Conservation (phyloP, 2,329 filamentous ascomycete genomes). For the Fusarium drepaniforme region DNA sequence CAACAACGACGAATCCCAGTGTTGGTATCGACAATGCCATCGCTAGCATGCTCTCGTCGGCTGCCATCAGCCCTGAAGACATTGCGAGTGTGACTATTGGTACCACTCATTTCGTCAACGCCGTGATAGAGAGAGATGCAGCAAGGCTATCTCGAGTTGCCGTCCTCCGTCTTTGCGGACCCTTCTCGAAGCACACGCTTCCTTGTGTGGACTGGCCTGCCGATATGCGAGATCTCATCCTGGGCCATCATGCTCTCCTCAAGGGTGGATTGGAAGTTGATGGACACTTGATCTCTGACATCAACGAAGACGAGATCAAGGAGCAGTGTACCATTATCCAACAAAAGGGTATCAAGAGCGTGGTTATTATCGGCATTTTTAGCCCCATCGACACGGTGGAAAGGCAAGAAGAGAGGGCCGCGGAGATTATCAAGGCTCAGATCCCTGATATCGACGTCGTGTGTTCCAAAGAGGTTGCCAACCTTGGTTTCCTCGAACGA, state of each 20-base stretch:
- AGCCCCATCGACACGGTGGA: slow-evolving; percentile 64
- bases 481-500: slow-evolving; percentile 68
- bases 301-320: slow-evolving; percentile 57
- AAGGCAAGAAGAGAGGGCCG: slow-evolving; percentile 62
- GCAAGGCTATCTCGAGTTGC: slow-evolving; percentile 62
- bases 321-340: slow-evolving; percentile 54
- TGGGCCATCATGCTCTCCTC: slow-evolving; percentile 59
- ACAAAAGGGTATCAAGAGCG: slow-evolving; percentile 57
- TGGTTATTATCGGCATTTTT: slow-evolving; percentile 65
- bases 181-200: slow-evolving; percentile 63
- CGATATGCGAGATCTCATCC: slow-evolving; percentile 60
- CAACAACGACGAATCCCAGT: slow-evolving; percentile 62
- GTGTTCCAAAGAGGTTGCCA: slow-evolving; percentile 64
- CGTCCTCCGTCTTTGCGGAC: slow-evolving; percentile 66
- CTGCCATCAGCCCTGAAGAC: slow-evolving; percentile 48
- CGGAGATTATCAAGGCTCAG: slow-evolving; percentile 55
- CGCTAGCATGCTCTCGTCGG: slow-evolving; percentile 54
- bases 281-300: slow-evolving; percentile 58
- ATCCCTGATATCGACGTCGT: slow-evolving; percentile 60
- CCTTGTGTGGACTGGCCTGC: slow-evolving; percentile 67
- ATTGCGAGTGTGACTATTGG: slow-evolving; percentile 65
- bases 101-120: slow-evolving; percentile 71
- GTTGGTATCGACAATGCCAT: slow-evolving; percentile 60
- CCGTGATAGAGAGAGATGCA: slow-evolving; percentile 66
- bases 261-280: slow-evolving; percentile 66